These are phyloP conservation scores for Colletotrichum eremochloae DNA, from an alignment of 2,329 filamentous ascomycete species.

Conservation along the genomic window DNA sequence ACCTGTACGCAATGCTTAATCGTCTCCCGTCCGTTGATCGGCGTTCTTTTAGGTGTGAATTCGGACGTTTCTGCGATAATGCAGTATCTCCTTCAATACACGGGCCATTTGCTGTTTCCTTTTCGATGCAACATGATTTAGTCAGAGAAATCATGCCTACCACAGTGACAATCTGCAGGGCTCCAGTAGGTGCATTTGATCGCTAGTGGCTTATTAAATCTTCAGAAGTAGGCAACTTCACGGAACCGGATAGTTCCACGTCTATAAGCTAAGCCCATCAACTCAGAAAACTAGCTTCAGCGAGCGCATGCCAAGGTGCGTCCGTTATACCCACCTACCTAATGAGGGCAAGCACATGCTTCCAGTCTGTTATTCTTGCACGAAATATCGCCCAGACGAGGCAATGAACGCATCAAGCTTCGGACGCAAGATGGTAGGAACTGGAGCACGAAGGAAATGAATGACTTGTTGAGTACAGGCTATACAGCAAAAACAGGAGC, in stretches of 20 bases:
- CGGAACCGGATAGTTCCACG: background rate
- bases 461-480: too few species aligned
- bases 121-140: slow-evolving; percentile 7
- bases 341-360: background rate
- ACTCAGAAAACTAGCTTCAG: background rate
- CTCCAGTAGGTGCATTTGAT: background rate
- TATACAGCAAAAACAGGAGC: too few species aligned
- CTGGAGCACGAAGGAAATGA: too few species aligned
- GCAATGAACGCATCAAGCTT: too few species aligned
- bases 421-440: too few species aligned
- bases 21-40: slow-evolving; percentile 9
- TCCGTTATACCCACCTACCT: background rate
- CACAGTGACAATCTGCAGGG: background rate
- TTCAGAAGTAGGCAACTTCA: background rate
- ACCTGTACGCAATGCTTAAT: too few species aligned
- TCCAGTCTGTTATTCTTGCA: background rate
- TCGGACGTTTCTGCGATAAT: background rate
- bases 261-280: too few species aligned
- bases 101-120: background rate
- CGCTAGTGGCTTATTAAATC: background rate
- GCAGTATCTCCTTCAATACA: too few species aligned
- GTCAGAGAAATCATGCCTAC: background rate
- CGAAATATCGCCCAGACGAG: background rate
- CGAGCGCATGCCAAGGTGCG: background rate
- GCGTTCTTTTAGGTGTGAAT: background rate